A percentile compares a stretch with the other conserved stretches of the same genome.
Conservation (phyloP, 495 filamentous ascomycete genomes). For the Sabuloglossum arenarium region DNA sequence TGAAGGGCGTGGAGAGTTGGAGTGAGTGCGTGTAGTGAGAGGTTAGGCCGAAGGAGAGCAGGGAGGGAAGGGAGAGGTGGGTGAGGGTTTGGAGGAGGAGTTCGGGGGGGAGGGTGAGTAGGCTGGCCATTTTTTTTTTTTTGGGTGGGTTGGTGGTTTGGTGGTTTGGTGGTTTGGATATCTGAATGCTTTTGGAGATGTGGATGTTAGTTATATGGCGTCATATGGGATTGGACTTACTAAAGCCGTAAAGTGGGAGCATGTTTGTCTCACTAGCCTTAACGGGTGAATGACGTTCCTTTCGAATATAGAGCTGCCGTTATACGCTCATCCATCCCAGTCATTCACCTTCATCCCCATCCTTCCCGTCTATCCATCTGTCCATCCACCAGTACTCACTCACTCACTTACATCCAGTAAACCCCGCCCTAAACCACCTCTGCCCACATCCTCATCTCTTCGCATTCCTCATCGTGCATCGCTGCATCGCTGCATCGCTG, state of each 20-base stretch:
- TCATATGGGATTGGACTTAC: neutral
- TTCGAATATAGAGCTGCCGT: too few species aligned
- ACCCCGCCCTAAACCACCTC: neutral
- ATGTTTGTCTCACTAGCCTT: neutral
- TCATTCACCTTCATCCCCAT: neutral
- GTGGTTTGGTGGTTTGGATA: neutral
- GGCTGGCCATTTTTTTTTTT: neutral
- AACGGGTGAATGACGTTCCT: conserved; percentile 10
- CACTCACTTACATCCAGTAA: neutral
- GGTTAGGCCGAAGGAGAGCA: neutral
- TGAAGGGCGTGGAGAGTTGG: neutral
- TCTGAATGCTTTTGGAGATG: too few species aligned
- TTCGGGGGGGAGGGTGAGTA: neutral
- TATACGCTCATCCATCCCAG: neutral
- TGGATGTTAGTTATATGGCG: too few species aligned
- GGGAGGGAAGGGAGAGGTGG: neutral
- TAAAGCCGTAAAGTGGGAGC: neutral
- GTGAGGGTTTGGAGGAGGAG: neutral
- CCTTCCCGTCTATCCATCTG: neutral
- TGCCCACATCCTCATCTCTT: neutral
- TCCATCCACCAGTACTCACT: neutral
- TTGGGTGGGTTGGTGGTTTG: neutral
- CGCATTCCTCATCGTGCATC: too few species aligned
- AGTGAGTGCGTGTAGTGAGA: neutral
- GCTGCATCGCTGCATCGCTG: too few species aligned